Evolutionary conservation across 1,284 basidiomycete species (phyloP).

Genomic region (Ceratobasidium sp.): DNA sequence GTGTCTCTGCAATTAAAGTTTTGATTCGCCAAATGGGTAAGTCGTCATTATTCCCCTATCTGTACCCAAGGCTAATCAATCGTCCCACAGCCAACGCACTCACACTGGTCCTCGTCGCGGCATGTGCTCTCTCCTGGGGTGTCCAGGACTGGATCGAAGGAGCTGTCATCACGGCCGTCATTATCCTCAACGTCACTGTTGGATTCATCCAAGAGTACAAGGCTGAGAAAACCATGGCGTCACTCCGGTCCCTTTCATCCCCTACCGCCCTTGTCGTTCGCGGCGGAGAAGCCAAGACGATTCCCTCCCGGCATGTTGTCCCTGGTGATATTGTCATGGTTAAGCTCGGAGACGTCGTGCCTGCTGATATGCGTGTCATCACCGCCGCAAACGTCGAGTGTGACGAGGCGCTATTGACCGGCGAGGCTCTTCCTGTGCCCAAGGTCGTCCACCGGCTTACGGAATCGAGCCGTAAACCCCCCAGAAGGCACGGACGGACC

Average conservation of each 20-base stretch:
- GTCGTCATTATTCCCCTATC: neutral
- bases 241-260: constrained; percentile 61
- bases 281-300: constrained; percentile 57
- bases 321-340: constrained; percentile 68
- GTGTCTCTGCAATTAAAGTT: constrained; percentile 24
- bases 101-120: constrained; percentile 56
- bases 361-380: constrained; percentile 62
- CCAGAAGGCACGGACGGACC: constrained; percentile 31
- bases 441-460: constrained; percentile 37
- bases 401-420: constrained; percentile 42
- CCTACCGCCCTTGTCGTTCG: constrained; percentile 69
- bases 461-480: constrained; percentile 16
- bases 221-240: constrained; percentile 66
- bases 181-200: constrained; percentile 53
- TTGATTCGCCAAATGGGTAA: constrained; percentile 37
- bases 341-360: constrained; percentile 66
- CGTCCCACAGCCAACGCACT: constrained; percentile 20
- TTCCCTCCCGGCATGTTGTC: constrained; percentile 67
- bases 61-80: neutral
- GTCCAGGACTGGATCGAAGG: constrained; percentile 71
- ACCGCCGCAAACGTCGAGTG: constrained; percentile 48
- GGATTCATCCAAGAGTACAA: constrained; percentile 64
- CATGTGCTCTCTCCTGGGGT: constrained; percentile 68
- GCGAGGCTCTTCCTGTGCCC: constrained; percentile 41
- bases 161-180: constrained; percentile 68